Conservation (phyloP, 306 rosid species). For the Oemleria cerasiformis region DNA sequence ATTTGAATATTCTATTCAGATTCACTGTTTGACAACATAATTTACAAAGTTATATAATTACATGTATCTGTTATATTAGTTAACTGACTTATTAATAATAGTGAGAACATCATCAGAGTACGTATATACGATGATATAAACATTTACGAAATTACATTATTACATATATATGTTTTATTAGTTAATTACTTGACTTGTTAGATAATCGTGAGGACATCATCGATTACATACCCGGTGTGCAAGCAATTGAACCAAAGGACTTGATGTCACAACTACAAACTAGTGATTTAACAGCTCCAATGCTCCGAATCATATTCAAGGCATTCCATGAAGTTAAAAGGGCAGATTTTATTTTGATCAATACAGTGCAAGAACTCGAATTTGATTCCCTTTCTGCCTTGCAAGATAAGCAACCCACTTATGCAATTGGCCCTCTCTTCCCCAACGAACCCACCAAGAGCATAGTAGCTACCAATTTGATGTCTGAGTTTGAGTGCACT, state of each 20-base stretch:
- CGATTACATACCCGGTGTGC: conserved; percentile 31
- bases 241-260: conserved; percentile 32
- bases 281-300: background rate
- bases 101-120: background rate
- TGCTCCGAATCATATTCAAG: conserved; percentile 10
- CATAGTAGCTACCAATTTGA: conserved; percentile 26
- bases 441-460: conserved; percentile 5
- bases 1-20: background rate
- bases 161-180: background rate
- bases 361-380: conserved; percentile 37
- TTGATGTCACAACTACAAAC: conserved; percentile 21
- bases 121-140: background rate
- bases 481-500: conserved; percentile 21
- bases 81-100: background rate
- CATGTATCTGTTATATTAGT: no score
- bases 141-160: no score
- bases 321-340: conserved; percentile 19
- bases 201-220: background rate
- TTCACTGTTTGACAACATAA: background rate
- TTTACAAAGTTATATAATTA: no score
- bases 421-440: conserved; percentile 30
- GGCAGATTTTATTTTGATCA: conserved; percentile 28
- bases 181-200: background rate
- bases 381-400: conserved; percentile 24
- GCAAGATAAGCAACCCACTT: conserved; percentile 30